Evolutionary conservation across 345 rosid species (phyloP), one percentile per base, ranked within the genome.

Genomic region (Lepidium sativum): DNA sequence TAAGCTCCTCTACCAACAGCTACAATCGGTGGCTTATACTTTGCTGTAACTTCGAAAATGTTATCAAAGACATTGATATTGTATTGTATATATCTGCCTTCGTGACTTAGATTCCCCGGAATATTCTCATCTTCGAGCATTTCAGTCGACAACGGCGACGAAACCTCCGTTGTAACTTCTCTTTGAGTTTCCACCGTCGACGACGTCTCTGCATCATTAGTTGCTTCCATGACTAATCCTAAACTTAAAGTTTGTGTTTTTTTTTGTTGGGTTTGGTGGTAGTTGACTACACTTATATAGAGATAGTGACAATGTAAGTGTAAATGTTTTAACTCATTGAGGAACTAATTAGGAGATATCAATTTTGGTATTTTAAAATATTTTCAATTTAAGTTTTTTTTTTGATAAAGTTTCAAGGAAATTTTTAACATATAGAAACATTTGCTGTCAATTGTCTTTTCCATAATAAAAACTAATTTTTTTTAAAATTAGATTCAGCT

Each of bases 1-100:
- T 80, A 89, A 5, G 91, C 91, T 14, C 97, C 98, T 45, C 79
- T 85, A 31, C 98, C 98, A 76, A 89, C 78, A 39, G 89, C 86
- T 83, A 70, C 60, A 52, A 85, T 85, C 37, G 92, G 92, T 40
- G 98, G 91, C 75, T 76, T 80, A 67, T 92, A 89, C 78, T 92
- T 92, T 42, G 91, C 78, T 1, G 97, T 81, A 67, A 89, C 86
- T 76, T 87, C 91, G 40, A 92, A 89, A n/a, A 84, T 83, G 68
- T 77, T 80, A 5, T 89, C 95, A 61, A 70, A 75, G 2, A 89
- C 68, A 76, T 81, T 85, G 69, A 89, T 70, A 75, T 81, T 85
- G 69, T 92, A 89, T 48, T 78, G 92, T 32, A 87, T 76, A 64
- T 85, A 89, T 57, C 83, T 72, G 1, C 86, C 95, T 2, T 86